Conservation (phyloP, 2,329 filamentous ascomycete genomes). For the Thelonectria olida region DNA sequence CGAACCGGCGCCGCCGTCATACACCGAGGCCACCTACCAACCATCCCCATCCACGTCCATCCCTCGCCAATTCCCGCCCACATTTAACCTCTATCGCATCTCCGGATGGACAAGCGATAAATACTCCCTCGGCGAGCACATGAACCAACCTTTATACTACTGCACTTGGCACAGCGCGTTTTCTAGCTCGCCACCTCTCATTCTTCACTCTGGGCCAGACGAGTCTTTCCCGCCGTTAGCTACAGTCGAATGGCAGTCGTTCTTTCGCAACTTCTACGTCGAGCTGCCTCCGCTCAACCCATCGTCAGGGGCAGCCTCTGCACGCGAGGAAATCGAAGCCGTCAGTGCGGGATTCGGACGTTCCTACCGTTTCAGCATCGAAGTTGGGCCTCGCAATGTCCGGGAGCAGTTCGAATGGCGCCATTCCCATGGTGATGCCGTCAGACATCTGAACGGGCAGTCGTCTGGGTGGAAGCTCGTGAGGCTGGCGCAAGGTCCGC, state of each 20-base stretch:
- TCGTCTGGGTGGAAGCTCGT: constrained; percentile 36
- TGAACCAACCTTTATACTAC: constrained; percentile 32
- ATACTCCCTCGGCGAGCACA: constrained; percentile 30
- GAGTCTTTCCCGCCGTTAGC: constrained; percentile 28
- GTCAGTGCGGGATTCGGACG: constrained; percentile 15
- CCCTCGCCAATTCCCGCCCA: constrained; percentile 30
- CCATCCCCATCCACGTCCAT: constrained; percentile 1
- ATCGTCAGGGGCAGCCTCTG: constrained; percentile 18
- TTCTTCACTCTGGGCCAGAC: constrained; percentile 36
- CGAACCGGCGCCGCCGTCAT: constrained; percentile 26
- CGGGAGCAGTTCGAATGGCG: constrained; percentile 39
- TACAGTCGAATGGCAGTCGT: constrained; percentile 25
- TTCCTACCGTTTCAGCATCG: constrained; percentile 28
- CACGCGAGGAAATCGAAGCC: constrained; percentile 24
- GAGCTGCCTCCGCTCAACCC: constrained; percentile 26
- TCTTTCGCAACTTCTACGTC: constrained; percentile 30
- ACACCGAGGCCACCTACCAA: constrained; percentile 17
- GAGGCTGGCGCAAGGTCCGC: constrained; percentile 23
- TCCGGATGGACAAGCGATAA: constrained; percentile 3
- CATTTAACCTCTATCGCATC: constrained; percentile 33
- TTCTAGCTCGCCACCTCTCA: constrained; percentile 23
- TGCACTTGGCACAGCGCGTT: constrained; percentile 26
- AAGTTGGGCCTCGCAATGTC: constrained; percentile 26
- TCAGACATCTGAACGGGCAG: constrained; percentile 25
- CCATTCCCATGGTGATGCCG: constrained; percentile 26